Conservation (phyloP, 202 grass and related monocot genomes). For the Miscanthus sacchariflorus region DNA sequence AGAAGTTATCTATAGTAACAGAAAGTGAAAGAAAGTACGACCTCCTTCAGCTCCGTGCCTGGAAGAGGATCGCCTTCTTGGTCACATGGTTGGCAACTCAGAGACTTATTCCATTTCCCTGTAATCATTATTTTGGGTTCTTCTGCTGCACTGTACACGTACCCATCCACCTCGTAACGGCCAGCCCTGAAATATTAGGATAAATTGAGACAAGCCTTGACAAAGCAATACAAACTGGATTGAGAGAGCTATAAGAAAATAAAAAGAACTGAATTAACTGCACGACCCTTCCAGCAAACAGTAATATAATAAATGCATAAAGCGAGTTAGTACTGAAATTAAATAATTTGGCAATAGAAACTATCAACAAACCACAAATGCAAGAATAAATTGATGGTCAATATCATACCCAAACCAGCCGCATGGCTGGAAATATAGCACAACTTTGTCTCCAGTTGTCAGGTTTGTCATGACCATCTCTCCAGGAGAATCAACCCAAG, state of each 20-base stretch:
- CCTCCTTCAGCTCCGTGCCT: conserved; percentile 82
- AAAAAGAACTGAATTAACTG: conserved; percentile 10
- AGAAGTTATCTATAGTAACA: not conserved
- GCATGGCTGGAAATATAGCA: conserved; percentile 91
- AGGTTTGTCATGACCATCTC: conserved; percentile 92
- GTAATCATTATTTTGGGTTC: conserved; percentile 95
- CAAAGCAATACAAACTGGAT: not conserved
- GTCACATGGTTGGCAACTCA: conserved; percentile 95
- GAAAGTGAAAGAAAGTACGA: conserved; percentile 38
- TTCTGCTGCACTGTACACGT: conserved; percentile 89
- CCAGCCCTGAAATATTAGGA: conserved; percentile 64
- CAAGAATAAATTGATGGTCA: conserved; percentile 25
- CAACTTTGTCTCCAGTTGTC: conserved; percentile 92
- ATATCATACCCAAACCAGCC: conserved; percentile 93
- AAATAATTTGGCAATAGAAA: not conserved
- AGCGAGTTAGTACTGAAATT: not conserved
- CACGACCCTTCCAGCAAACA: not conserved
- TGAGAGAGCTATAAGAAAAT: not conserved
- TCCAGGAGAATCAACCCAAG: conserved; percentile 87
- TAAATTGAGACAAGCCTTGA: not conserved
- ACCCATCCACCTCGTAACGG: conserved; percentile 94
- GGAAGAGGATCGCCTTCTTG: conserved; percentile 94
- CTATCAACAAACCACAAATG: conserved; percentile 14
- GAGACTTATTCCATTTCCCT: conserved; percentile 87
- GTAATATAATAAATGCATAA: not conserved